Percentiles rank a stretch among this genome's conserved stretches.
phyloP scores from a whole-genome alignment of 208 protist genomes.

The Porcisia deanei region DNA sequence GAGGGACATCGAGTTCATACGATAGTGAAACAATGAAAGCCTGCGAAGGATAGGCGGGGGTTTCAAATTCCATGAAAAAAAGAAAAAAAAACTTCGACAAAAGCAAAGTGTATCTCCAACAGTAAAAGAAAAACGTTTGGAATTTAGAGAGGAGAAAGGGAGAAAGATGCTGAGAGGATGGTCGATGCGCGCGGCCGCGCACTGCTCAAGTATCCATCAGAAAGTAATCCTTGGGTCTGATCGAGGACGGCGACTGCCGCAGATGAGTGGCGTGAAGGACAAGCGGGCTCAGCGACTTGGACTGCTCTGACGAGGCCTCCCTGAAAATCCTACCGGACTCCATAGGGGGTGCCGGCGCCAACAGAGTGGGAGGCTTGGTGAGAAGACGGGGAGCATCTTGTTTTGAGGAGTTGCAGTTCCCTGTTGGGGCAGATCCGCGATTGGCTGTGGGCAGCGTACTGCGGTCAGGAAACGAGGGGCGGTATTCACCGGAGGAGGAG shows the following conservation, averaged over 20 bases:
- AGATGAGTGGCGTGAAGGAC: conserved; percentile 14
- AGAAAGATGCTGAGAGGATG: not conserved
- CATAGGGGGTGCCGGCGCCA: not conserved
- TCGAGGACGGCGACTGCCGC: not conserved
- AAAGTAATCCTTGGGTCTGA: conserved; percentile 22
- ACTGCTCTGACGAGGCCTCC: not conserved
- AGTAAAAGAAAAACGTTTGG: not conserved
- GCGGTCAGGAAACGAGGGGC: not conserved
- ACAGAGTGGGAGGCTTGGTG: not conserved
- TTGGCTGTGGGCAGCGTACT: not conserved
- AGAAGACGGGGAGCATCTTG: not conserved
- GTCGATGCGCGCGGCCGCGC: no score
- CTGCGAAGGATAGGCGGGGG: not conserved
- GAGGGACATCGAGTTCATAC: not conserved
- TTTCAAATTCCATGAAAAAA: not conserved
- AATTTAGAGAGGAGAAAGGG: conserved; percentile 6
- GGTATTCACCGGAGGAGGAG: not conserved
- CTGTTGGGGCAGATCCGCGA: not conserved
- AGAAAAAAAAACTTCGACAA: not conserved
- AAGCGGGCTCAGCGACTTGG: conserved; percentile 26
- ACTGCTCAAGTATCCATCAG: conserved; percentile 9
- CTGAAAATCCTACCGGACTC: no score
- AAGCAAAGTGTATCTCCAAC: not conserved
- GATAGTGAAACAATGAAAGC: not conserved
- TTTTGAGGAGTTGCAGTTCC: not conserved